phyloP scores from a whole-genome alignment of 2,329 filamentous ascomycete genomes.

The Pestalotiopsis sp. region DNA sequence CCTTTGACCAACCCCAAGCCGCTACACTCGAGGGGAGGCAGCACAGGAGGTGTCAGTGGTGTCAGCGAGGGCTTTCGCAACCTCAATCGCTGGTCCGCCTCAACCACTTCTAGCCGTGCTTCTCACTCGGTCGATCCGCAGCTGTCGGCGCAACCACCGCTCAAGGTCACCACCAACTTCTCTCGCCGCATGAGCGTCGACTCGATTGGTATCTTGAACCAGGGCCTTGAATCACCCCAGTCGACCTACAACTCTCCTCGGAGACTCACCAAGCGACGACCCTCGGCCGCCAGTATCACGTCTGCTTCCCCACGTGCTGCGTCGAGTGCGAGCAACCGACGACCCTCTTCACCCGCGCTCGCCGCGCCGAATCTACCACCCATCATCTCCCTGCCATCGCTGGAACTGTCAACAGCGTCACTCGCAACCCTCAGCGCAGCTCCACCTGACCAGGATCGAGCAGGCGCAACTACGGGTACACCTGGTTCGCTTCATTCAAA shows the following conservation, averaged over 20 bases:
- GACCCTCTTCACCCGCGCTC: slow-evolving; percentile 22
- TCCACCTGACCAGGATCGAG: slow-evolving; percentile 21
- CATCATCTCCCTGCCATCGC: slow-evolving; percentile 42
- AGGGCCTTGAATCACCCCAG: slow-evolving; percentile 11
- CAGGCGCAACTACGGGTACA: slow-evolving; percentile 21
- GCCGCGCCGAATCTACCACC: slow-evolving; percentile 40
- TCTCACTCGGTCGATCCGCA: slow-evolving; percentile 31
- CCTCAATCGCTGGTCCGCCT: slow-evolving; percentile 55
- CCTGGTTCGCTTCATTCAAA: slow-evolving; percentile 23
- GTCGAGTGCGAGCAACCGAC: slow-evolving; percentile 9
- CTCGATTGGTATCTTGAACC: slow-evolving; percentile 34
- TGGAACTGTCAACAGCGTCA: slow-evolving; percentile 30
- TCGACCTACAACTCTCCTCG: slow-evolving; percentile 20
- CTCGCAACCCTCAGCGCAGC: slow-evolving; percentile 17
- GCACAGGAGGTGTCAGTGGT: slow-evolving; percentile 33
- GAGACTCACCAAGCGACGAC: slow-evolving; percentile 27
- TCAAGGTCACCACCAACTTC: slow-evolving; percentile 34
- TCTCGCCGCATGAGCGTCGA: slow-evolving; percentile 48
- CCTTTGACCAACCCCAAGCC: slow-evolving; percentile 17
- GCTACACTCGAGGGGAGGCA: slow-evolving; percentile 24
- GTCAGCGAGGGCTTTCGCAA: slow-evolving; percentile 47
- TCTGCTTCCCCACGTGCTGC: slow-evolving; percentile 19
- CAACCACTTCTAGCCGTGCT: slow-evolving; percentile 50
- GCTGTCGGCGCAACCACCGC: slow-evolving; percentile 22
- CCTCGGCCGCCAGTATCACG: slow-evolving; percentile 27